Conservation (phyloP, 331 rosid genomes). For the Malus hybrid region DNA sequence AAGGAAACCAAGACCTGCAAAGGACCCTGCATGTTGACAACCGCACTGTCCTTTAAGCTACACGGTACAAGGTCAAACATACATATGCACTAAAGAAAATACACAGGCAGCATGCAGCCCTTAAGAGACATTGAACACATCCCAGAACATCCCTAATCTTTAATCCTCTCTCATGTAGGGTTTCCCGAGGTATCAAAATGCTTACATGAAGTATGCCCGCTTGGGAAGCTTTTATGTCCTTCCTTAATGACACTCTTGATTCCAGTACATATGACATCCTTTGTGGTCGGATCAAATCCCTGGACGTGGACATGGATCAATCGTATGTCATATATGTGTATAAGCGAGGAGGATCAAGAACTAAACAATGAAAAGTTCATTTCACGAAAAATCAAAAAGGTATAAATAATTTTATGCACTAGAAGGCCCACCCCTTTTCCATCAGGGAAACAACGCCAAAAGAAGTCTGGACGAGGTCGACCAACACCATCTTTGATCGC, state of each 20-base stretch:
- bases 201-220: slow-evolving; percentile 97
- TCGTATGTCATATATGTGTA: slow-evolving; percentile 4
- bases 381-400: no score
- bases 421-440: slow-evolving; percentile 58
- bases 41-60: slow-evolving; percentile 1
- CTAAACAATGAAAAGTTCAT: background rate
- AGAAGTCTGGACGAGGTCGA: slow-evolving; percentile 92
- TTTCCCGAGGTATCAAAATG: slow-evolving; percentile 6
- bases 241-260: slow-evolving; percentile 59
- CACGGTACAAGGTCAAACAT: background rate
- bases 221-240: slow-evolving; percentile 97
- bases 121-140: no score
- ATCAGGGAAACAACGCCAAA: slow-evolving; percentile 97
- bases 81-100: background rate
- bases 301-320: slow-evolving; percentile 20
- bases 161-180: background rate
- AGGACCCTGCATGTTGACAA: slow-evolving; percentile 69
- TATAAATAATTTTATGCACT: no score
- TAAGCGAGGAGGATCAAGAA: slow-evolving; percentile 11
- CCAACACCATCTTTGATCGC: slow-evolving; percentile 91
- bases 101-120: background rate
- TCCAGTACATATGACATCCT: slow-evolving; percentile 66
- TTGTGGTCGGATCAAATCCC: slow-evolving; percentile 55
- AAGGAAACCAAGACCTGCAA: slow-evolving; percentile 81
- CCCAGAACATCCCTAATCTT: background rate